These are phyloP conservation scores for Fusarium armeniacum DNA, from an alignment of 2,329 filamentous ascomycete species.

Conservation along the genomic window DNA sequence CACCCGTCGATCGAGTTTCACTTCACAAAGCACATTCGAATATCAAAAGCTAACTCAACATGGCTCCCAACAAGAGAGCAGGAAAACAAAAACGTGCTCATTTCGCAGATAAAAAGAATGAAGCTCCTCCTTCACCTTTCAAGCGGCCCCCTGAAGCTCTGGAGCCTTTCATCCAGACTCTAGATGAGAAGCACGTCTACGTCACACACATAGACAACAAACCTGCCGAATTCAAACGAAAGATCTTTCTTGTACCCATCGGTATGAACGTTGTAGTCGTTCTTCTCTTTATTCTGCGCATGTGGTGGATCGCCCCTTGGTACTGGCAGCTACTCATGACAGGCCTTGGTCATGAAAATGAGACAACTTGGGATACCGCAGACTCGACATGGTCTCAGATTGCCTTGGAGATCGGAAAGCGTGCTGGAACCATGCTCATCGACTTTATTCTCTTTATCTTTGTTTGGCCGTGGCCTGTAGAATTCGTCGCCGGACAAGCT, in stretches of 20 bases:
- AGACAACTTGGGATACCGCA: slow-evolving; percentile 73
- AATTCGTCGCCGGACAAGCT: slow-evolving; percentile 74
- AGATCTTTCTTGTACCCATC: slow-evolving; percentile 85
- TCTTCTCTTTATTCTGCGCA: slow-evolving; percentile 74
- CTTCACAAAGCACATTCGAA: slow-evolving; percentile 1
- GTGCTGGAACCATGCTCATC: slow-evolving; percentile 76
- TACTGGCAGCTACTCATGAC: slow-evolving; percentile 78
- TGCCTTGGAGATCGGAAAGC: slow-evolving; percentile 67
- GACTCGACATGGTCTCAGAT: slow-evolving; percentile 70
- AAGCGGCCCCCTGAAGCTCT: slow-evolving; percentile 73
- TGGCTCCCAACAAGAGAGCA: slow-evolving; percentile 55
- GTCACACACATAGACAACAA: slow-evolving; percentile 85
- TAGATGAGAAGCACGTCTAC: slow-evolving; percentile 81
- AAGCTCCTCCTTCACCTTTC: slow-evolving; percentile 74
- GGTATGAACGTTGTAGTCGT: slow-evolving; percentile 79
- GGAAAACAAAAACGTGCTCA: slow-evolving; percentile 52
- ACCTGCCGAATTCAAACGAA: slow-evolving; percentile 78
- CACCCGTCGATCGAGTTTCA: slow-evolving; percentile 18
- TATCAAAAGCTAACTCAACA: slow-evolving; percentile 21
- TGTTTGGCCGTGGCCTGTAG: slow-evolving; percentile 79
- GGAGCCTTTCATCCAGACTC: slow-evolving; percentile 73
- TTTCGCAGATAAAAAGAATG: slow-evolving; percentile 48
- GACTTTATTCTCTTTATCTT: slow-evolving; percentile 80
- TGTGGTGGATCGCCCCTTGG: slow-evolving; percentile 76
- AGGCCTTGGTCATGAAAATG: slow-evolving; percentile 74